Evolutionary conservation across 352 stramenopile species (phyloP).

Genomic region (Globisporangium emineosum): DNA sequence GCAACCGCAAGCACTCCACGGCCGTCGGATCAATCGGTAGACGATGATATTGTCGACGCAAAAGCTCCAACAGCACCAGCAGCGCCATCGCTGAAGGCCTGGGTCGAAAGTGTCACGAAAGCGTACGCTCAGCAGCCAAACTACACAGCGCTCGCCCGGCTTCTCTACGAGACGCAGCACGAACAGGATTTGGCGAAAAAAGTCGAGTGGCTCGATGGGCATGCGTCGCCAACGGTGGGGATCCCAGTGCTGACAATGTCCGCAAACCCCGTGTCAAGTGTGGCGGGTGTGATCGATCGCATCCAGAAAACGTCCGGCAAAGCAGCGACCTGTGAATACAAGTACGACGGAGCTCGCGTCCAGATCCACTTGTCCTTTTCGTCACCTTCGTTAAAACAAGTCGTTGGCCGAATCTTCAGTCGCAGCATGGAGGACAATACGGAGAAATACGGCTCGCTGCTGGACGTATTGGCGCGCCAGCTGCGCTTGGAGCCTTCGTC

Average conservation of each 20-base stretch:
- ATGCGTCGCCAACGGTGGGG: conserved; percentile 41
- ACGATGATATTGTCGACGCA: not conserved
- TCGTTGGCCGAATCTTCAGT: conserved; percentile 63
- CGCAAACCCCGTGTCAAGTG: conserved; percentile 64
- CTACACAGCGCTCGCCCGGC: conserved; percentile 44
- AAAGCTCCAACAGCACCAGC: not conserved
- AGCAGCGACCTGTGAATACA: conserved; percentile 71
- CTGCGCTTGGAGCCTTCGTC: conserved; percentile 16
- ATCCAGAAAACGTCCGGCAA: conserved; percentile 32
- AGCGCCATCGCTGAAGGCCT: conserved; percentile 26
- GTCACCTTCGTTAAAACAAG: not conserved
- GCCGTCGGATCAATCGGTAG: not conserved
- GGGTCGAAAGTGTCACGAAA: conserved; percentile 57
- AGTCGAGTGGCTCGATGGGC: conserved; percentile 27
- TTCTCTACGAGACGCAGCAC: conserved; percentile 33
- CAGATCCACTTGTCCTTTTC: conserved; percentile 57
- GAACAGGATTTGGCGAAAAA: conserved; percentile 22
- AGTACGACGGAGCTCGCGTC: conserved; percentile 81
- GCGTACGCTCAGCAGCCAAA: conserved; percentile 73
- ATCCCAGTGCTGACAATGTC: conserved; percentile 79
- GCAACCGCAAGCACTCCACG: conserved; percentile 34
- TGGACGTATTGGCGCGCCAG: conserved; percentile 39
- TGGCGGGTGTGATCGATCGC: conserved; percentile 45
- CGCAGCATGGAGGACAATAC: conserved; percentile 84
- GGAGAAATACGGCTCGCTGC: conserved; percentile 53